A percentile compares a stretch with the other conserved stretches of the same genome.
Conservation (phyloP, 2,329 filamentous ascomycete genomes). For the Bisporella sp. region DNA sequence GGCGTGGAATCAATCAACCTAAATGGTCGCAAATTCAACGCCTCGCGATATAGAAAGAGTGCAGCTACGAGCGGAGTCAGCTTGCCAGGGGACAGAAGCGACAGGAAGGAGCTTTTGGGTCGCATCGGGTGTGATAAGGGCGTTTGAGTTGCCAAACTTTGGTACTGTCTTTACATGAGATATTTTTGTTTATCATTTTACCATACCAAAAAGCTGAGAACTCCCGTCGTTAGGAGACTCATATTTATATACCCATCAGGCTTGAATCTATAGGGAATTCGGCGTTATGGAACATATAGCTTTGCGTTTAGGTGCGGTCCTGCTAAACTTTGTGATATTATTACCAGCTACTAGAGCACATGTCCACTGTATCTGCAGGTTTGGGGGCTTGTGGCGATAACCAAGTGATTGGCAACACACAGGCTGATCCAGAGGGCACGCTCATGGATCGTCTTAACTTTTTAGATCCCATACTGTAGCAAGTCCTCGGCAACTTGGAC, state of each 20-base stretch:
- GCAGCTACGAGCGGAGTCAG: conserved; percentile 24
- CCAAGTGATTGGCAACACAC: too few species aligned
- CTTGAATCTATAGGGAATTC: too few species aligned
- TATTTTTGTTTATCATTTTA: neutral
- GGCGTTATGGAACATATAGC: too few species aligned
- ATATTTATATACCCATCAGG: neutral
- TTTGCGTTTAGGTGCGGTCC: too few species aligned
- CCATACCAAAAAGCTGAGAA: neutral
- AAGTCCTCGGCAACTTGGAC: too few species aligned
- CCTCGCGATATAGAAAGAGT: conserved; percentile 22
- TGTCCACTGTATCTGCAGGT: too few species aligned
- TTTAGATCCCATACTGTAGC: too few species aligned
- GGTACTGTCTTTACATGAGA: neutral
- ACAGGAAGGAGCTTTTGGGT: conserved; percentile 28
- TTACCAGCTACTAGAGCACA: too few species aligned
- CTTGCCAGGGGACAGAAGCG: conserved; percentile 23
- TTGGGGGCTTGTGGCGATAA: too few species aligned
- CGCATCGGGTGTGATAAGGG: conserved; percentile 30
- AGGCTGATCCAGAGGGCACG: too few species aligned
- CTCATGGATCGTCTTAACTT: too few species aligned
- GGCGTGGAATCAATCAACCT: conserved; percentile 66
- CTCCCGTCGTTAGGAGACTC: neutral
- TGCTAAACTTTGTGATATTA: too few species aligned
- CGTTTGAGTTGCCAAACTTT: conserved; percentile 13
- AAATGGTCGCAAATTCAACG: conserved; percentile 34